Conservation (phyloP, 208 protist species). For the Wallacemonas rigidus region DNA sequence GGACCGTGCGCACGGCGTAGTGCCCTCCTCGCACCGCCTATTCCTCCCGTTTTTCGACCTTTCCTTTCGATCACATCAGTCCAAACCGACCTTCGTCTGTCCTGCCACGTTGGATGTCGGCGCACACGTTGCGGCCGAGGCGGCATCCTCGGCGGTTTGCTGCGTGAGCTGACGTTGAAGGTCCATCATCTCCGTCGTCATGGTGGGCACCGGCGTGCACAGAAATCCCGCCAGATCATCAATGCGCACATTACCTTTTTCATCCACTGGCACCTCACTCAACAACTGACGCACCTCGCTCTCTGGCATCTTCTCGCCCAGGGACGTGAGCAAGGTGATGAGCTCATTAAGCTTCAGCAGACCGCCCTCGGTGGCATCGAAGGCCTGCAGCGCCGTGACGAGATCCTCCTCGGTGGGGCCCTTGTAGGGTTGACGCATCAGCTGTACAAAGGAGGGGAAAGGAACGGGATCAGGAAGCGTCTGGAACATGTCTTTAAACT, state of each 20-base stretch:
- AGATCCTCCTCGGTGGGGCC: conserved; percentile 89
- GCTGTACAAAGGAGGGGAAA: conserved; percentile 67
- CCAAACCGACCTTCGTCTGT: conserved; percentile 5
- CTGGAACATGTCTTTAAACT: conserved; percentile 79
- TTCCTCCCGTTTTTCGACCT: background rate
- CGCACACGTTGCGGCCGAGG: background rate
- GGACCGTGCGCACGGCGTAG: no score
- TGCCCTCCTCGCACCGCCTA: background rate
- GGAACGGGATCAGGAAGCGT: conserved; percentile 61
- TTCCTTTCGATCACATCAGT: conserved; percentile 1
- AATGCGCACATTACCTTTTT: conserved; percentile 75
- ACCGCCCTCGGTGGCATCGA: conserved; percentile 78
- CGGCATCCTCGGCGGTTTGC: background rate
- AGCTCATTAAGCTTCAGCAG: conserved; percentile 75
- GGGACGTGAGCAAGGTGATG: conserved; percentile 80
- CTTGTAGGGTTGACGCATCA: conserved; percentile 89
- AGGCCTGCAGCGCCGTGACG: conserved; percentile 77
- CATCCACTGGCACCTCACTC: conserved; percentile 73
- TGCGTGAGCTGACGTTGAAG: conserved; percentile 79
- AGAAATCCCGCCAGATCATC: conserved; percentile 83
- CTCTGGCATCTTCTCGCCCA: conserved; percentile 91
- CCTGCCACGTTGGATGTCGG: background rate
- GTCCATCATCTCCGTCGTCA: conserved; percentile 85
- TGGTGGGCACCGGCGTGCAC: conserved; percentile 83
- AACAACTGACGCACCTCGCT: conserved; percentile 82